phyloP scores from a whole-genome alignment of 345 rosid genomes.

The Eucalyptus melliodora region DNA sequence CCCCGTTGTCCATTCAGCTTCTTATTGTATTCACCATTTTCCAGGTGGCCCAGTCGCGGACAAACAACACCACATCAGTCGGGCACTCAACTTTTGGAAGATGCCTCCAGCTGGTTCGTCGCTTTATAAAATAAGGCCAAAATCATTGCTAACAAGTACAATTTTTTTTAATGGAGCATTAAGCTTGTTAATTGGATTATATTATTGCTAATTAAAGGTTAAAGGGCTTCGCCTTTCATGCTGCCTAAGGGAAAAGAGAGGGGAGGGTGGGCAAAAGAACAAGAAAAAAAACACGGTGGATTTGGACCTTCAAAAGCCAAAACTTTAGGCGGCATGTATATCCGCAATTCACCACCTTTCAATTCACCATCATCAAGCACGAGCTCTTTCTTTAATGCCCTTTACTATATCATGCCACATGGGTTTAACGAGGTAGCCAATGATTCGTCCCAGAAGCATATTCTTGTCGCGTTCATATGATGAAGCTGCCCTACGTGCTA shows the following conservation, averaged over 20 bases:
- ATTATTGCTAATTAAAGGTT: neutral
- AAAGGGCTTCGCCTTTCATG: neutral
- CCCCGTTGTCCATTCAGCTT: neutral
- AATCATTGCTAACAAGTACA: neutral
- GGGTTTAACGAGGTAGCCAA: neutral
- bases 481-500: too few species aligned
- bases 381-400: neutral
- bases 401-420: neutral
- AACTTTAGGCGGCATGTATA: neutral
- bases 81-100: neutral
- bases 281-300: neutral
- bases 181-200: neutral
- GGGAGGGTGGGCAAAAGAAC: neutral
- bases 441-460: neutral
- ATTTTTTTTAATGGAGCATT: neutral
- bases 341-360: neutral
- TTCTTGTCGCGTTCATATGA: neutral
- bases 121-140: neutral
- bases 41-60: neutral
- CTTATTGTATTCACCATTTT: neutral
- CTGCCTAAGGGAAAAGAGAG: neutral
- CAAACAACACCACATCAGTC: neutral
- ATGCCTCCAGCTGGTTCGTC: neutral
- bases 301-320: neutral
- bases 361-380: neutral